Evolutionary conservation across 1,284 basidiomycete species (phyloP).

Genomic region (Tilletia caries): DNA sequence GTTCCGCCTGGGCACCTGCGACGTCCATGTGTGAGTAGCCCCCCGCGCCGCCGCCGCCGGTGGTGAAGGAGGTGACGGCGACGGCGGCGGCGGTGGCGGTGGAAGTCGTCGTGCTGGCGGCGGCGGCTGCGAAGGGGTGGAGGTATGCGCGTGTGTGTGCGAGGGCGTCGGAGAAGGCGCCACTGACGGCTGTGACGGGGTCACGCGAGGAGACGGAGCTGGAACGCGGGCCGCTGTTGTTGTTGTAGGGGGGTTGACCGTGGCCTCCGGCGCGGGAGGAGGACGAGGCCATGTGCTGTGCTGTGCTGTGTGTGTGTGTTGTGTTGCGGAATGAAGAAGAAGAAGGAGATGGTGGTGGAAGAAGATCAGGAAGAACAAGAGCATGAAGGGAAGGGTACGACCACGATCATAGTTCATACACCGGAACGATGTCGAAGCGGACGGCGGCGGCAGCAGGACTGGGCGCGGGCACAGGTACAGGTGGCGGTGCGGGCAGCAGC

Average conservation of each 20-base stretch:
- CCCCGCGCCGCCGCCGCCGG: constrained; percentile 6
- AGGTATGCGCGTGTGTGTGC: constrained; percentile 39
- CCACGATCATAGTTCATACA: background rate
- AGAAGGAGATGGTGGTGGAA: background rate
- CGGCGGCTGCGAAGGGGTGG: constrained; percentile 32
- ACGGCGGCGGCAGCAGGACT: background rate
- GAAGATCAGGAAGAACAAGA: background rate
- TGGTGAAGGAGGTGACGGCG: constrained; percentile 12
- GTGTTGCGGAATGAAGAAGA: background rate
- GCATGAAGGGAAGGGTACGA: background rate
- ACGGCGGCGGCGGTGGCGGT: constrained; percentile 7
- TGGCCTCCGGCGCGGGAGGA: background rate
- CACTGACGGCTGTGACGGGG: constrained; percentile 8
- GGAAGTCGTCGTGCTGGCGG: constrained; percentile 20
- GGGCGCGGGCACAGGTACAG: background rate
- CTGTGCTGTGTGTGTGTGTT: background rate
- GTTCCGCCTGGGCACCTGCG: constrained; percentile 23
- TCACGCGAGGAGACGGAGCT: background rate
- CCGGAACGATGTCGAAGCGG: background rate
- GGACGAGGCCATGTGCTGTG: background rate
- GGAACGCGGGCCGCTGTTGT: background rate
- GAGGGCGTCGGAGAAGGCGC: constrained; percentile 28
- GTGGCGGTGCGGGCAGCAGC: background rate
- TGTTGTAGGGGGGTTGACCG: background rate
- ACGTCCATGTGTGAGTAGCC: background rate